Percentiles rank a stretch among this genome's conserved stretches.
Conservation (phyloP, 208 protist genomes). For the Crithidia sp. region DNA sequence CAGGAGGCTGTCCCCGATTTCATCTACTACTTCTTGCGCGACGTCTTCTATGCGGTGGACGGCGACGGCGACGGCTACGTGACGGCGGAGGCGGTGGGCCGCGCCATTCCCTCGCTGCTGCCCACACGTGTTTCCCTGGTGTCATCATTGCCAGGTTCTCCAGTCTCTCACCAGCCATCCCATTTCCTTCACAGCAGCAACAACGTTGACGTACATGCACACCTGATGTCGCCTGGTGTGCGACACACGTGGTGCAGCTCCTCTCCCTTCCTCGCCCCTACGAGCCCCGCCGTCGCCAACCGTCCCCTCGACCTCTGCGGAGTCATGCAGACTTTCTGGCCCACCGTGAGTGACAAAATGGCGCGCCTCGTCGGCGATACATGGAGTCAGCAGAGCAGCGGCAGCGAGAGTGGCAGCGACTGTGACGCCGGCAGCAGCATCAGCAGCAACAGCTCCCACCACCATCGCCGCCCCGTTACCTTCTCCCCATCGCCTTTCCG, state of each 20-base stretch:
- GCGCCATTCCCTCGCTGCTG: constrained; percentile 11
- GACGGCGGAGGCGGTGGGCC: constrained; percentile 15
- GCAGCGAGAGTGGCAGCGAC: constrained; percentile 1
- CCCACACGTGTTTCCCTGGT: not conserved
- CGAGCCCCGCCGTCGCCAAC: not conserved
- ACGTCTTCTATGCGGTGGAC: constrained; percentile 37
- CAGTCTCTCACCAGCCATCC: not conserved
- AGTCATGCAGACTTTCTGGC: constrained; percentile 39
- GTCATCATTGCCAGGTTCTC: not conserved
- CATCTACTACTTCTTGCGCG: constrained; percentile 37
- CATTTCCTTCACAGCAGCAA: not conserved
- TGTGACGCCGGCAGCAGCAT: not conserved
- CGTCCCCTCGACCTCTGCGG: constrained; percentile 29
- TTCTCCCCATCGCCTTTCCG: constrained; percentile 29
- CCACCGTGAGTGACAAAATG: constrained; percentile 32
- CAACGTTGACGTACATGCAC: not conserved
- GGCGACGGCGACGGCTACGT: constrained; percentile 31
- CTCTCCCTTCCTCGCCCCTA: constrained; percentile 1
- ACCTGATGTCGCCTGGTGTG: constrained; percentile 15
- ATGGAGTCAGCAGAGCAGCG: constrained; percentile 28
- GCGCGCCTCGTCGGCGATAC: constrained; percentile 17
- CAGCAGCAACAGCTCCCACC: not conserved
- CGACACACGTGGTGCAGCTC: constrained; percentile 24
- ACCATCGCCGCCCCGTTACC: not conserved
- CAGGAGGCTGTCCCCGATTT: constrained; percentile 33